A percentile compares a stretch with the other conserved stretches of the same genome.
phyloP scores from a whole-genome alignment of 192 early-diverging fungal species.

The Coemansia sp. region DNA sequence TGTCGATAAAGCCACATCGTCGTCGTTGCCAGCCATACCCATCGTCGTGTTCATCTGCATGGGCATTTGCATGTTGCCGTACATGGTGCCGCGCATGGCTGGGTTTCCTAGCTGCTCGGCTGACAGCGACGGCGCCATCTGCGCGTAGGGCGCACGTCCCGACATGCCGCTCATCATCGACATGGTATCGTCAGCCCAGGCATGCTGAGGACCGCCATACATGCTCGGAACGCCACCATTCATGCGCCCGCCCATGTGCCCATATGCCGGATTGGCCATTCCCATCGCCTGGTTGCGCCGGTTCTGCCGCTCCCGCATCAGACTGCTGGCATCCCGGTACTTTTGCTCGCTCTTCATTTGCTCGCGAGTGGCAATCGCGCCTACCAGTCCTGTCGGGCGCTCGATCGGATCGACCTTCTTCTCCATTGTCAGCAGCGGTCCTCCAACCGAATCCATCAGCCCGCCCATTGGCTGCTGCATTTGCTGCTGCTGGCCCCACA shows the following conservation, averaged over 20 bases:
- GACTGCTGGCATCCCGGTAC: conserved; percentile 54
- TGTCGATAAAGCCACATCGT: conserved; percentile 46
- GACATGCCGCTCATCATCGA: conserved; percentile 54
- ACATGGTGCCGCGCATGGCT: conserved; percentile 41
- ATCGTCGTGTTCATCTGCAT: conserved; percentile 12
- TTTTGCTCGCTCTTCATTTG: conserved; percentile 56
- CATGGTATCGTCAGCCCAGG: conserved; percentile 50
- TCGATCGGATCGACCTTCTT: conserved; percentile 52
- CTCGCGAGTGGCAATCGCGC: conserved; percentile 56
- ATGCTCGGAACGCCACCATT: conserved; percentile 41
- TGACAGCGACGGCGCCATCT: conserved; percentile 44
- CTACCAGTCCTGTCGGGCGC: conserved; percentile 51
- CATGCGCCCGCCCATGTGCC: conserved; percentile 26
- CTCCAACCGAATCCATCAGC: conserved; percentile 40
- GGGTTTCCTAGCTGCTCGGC: conserved; percentile 40
- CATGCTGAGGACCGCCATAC: conserved; percentile 39
- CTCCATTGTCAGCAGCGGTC: conserved; percentile 52
- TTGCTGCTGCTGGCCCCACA: conserved; percentile 40
- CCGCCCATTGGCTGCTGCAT: conserved; percentile 19
- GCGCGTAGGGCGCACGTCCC: conserved; percentile 43
- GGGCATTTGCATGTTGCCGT: conserved; percentile 27
- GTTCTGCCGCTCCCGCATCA: conserved; percentile 56
- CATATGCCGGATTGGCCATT: conserved; percentile 27
- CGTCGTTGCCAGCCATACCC: conserved; percentile 24
- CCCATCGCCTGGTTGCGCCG: conserved; percentile 53